phyloP scores from a whole-genome alignment of 345 rosid genomes.

The Rhodamnia argentea region DNA sequence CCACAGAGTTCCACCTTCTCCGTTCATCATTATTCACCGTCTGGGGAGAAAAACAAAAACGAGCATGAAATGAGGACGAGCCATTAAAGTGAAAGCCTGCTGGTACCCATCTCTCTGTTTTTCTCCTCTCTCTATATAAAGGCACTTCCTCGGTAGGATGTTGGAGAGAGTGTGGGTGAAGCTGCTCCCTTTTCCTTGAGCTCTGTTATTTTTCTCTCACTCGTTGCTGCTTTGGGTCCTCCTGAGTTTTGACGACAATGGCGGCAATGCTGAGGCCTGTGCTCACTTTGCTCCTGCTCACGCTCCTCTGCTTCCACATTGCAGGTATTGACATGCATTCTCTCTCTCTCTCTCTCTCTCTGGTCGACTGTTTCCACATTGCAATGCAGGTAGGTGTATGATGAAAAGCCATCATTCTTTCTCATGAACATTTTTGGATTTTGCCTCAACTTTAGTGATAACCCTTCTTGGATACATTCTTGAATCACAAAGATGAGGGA shows the following conservation, averaged over 20 bases:
- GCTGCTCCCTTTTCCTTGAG: neutral
- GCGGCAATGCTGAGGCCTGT: constrained; percentile 7
- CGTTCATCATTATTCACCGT: neutral
- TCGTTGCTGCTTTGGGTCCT: neutral
- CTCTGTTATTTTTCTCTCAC: neutral
- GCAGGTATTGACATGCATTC: constrained; percentile 10
- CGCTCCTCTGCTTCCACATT: constrained; percentile 24
- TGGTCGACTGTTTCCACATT: neutral
- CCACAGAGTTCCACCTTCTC: neutral
- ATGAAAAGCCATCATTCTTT: neutral
- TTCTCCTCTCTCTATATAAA: neutral
- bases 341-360: neutral
- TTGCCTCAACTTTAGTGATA: neutral
- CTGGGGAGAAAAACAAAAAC: neutral
- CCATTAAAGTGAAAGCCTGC: neutral
- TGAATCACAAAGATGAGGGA: neutral
- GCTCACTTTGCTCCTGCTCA: neutral
- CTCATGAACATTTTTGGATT: neutral
- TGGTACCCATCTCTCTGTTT: neutral
- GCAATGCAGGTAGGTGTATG: neutral
- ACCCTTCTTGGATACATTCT: neutral
- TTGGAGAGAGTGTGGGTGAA: neutral
- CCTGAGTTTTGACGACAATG: constrained; percentile 1
- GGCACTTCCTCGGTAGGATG: neutral
- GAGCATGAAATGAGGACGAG: neutral